Percentiles rank a stretch among this genome's conserved stretches.
These are phyloP conservation scores for Penicillium italicum DNA, from an alignment of 2,329 filamentous ascomycete genomes.

Conservation along the genomic window DNA sequence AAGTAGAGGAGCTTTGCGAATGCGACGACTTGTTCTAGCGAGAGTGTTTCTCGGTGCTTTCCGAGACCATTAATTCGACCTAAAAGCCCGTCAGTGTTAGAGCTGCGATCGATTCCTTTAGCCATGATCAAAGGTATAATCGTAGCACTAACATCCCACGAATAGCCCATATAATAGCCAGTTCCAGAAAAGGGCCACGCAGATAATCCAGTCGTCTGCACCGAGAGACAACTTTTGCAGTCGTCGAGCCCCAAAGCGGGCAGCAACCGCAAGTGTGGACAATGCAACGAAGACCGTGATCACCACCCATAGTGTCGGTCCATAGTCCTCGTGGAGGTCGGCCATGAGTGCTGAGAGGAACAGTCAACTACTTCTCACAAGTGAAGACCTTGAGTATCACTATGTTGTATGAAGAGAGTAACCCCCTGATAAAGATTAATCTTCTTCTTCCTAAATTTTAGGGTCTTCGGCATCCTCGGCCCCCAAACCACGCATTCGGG, in stretches of 20 bases:
- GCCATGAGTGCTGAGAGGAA: neutral
- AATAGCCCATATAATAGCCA: constrained; percentile 1
- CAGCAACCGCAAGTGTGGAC: neutral
- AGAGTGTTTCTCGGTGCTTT: neutral
- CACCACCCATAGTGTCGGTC: neutral
- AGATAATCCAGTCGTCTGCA: constrained; percentile 5
- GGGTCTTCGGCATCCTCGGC: neutral
- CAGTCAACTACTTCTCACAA: neutral
- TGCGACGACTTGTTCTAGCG: neutral
- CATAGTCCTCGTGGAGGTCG: neutral
- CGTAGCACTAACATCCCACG: neutral
- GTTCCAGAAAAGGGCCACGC: neutral
- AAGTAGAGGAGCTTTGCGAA: constrained; percentile 6
- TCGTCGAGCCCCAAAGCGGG: neutral
- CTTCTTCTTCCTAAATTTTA: too few relatives aligned
- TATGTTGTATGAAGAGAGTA: neutral
- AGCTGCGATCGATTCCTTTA: too few relatives aligned
- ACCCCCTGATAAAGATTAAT: too few relatives aligned
- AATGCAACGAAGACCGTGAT: neutral
- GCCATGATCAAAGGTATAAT: neutral
- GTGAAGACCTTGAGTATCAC: neutral
- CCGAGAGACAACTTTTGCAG: neutral
- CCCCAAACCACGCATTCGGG: neutral
- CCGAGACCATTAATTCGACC: neutral
- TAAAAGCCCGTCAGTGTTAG: neutral